These are phyloP conservation scores for Mucor piriformis DNA, from an alignment of 371 early-diverging fungal species.

Conservation along the genomic window DNA sequence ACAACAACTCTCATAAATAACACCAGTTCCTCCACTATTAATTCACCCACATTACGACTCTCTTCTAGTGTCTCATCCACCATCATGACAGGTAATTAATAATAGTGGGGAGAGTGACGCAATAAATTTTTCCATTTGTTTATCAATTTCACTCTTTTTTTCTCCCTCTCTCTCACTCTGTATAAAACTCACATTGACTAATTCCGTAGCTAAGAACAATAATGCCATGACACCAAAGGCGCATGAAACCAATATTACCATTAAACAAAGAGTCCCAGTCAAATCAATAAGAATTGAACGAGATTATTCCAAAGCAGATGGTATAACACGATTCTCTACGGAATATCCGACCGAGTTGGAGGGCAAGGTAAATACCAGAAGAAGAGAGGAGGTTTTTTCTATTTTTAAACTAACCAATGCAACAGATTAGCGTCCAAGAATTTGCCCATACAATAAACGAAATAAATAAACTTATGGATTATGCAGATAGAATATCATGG, in stretches of 20 bases:
- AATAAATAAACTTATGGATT: conserved; percentile 41
- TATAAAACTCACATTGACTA: not conserved
- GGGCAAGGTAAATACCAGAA: conserved; percentile 51
- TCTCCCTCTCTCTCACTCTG: not conserved
- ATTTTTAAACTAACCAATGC: not conserved
- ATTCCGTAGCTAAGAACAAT: conserved; percentile 8
- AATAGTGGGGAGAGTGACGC: conserved; percentile 23
- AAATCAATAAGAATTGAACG: conserved; percentile 47
- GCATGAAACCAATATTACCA: conserved; percentile 19
- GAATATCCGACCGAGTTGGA: conserved; percentile 40
- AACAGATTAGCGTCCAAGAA: conserved; percentile 38
- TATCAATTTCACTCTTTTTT: conserved; percentile 5
- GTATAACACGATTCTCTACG: conserved; percentile 49
- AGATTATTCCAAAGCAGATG: conserved; percentile 53
- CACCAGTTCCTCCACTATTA: conserved; percentile 11
- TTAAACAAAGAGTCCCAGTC: conserved; percentile 22
- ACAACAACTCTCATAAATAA: conserved; percentile 17
- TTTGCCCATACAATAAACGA: conserved; percentile 42
- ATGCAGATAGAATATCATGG: conserved; percentile 48
- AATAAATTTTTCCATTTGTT: conserved; percentile 11
- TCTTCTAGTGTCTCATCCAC: conserved; percentile 21
- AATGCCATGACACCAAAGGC: conserved; percentile 18
- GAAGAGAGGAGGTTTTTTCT: not conserved
- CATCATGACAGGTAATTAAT: conserved; percentile 21
- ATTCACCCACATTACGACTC: not conserved